Percentiles rank a stretch among this genome's conserved stretches.
Evolutionary conservation across 225 moss, liverwort and hornwort species (phyloP).

Genomic region (Polytrichum commune): DNA sequence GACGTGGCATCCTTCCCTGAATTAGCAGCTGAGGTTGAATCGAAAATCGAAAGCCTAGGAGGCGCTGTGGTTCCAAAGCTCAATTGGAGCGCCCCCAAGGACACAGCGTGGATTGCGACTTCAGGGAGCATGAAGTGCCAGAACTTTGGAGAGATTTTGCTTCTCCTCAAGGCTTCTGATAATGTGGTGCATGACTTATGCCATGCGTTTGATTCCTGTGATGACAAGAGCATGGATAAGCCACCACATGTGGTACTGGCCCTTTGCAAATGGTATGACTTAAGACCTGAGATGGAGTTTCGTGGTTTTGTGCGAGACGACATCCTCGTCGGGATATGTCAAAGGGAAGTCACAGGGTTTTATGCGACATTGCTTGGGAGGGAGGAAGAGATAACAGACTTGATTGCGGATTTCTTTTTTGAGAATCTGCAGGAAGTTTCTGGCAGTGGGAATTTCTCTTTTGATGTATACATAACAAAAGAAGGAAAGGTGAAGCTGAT

Average conservation of each 20-base stretch:
- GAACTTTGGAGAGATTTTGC: slow-evolving; percentile 71
- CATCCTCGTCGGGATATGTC: slow-evolving; percentile 57
- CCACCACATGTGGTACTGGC: slow-evolving; percentile 68
- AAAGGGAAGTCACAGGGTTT: slow-evolving; percentile 93
- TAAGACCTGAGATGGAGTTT: slow-evolving; percentile 93
- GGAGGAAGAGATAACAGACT: slow-evolving; percentile 47
- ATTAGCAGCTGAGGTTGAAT: slow-evolving; percentile 54
- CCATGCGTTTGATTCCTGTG: slow-evolving; percentile 84
- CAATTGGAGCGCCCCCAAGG: slow-evolving; percentile 96
- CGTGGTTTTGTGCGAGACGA: slow-evolving; percentile 64
- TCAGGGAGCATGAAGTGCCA: slow-evolving; percentile 70
- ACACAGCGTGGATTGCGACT: slow-evolving; percentile 82
- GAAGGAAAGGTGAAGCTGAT: slow-evolving; percentile 61
- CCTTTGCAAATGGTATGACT: slow-evolving; percentile 86
- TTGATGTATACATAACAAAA: slow-evolving; percentile 76
- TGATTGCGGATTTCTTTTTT: slow-evolving; percentile 54
- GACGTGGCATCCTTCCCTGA: slow-evolving; percentile 61
- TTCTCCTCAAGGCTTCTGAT: slow-evolving; percentile 87
- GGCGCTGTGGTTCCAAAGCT: slow-evolving; percentile 88
- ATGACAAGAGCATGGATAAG: slow-evolving; percentile 56
- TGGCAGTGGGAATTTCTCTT: slow-evolving; percentile 57
- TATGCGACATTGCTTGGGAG: slow-evolving; percentile 57
- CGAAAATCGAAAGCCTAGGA: slow-evolving; percentile 55
- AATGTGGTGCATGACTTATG: slow-evolving; percentile 72
- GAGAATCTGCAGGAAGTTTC: slow-evolving; percentile 50